Base-by-base conservation (phyloP, 192 early-diverging fungal species). In the Coemansia sp. region DNA sequence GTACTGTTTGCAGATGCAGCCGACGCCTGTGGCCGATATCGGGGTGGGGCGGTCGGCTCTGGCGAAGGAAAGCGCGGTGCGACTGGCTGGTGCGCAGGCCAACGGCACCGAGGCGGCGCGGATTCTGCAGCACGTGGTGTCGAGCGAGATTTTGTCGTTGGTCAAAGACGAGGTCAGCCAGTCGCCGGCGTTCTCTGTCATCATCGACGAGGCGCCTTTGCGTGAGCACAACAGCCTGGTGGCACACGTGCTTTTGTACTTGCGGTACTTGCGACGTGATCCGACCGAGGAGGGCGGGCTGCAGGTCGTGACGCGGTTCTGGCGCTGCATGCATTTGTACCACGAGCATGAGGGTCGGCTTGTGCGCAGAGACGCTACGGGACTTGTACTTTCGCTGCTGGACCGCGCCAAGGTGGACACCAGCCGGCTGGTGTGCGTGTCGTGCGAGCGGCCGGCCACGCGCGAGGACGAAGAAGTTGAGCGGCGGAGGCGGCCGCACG, bases 201-300 rank as follows among this genome's bases (percentile, higher is more conserved):
- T 80, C 40, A 80, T 80, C 31, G 77, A 80, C 52, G 73, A 80
- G 69, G 77, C 77, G 20, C 77, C 77, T 31, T 34, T 80, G 63
- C 69, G 77, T 40, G 72, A 80, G 63, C 77, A 80, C 67, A 80
- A 80, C 77, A 80, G 77, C 49, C 56, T 80, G 40, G 77, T 80
- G 12, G 77, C 77, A 0, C 77, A 80, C 50, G 72, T 66, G 18
- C 69, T 80, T 5, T 56, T 80, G 38, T 80, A 80, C 57, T 49
- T 80, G 66, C 72, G 77, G 11, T 80, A 80, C 18, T 33, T 80
- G 63, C 72, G 77, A 2, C 36, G 51, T 1, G 73, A 80, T 55
- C 77, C 77, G 22, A 55, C 62, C 60, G 34, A 58, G 3, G 58
- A 58, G 20, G n/a, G 71, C 48, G 63, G 71, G 60, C 63, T 80